A percentile compares a stretch with the other conserved stretches of the same genome.
phyloP scores from a whole-genome alignment of 2,329 filamentous ascomycete species.

The Cordyceps militaris region DNA sequence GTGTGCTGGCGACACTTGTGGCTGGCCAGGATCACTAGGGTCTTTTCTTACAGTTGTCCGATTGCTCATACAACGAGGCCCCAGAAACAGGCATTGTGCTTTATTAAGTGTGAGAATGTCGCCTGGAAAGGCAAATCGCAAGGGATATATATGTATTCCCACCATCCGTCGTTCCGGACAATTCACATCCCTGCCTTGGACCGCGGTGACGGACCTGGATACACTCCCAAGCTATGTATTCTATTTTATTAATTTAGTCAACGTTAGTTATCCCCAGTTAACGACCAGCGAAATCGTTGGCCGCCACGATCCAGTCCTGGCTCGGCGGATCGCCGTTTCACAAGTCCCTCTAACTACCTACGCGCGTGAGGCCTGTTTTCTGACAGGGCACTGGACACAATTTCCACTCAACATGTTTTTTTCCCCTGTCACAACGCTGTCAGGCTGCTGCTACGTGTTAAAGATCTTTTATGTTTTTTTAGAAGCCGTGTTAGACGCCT shows the following conservation, averaged over 20 bases:
- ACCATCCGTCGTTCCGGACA: not conserved
- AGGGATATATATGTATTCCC: not conserved
- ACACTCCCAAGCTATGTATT: no score
- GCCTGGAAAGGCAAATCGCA: not conserved
- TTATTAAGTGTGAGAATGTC: not conserved
- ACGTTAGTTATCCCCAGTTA: no score
- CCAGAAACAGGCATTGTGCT: not conserved
- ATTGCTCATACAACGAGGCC: not conserved
- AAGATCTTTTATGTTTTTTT: no score
- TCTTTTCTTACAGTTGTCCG: not conserved
- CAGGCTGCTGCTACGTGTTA: no score
- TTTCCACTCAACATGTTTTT: no score
- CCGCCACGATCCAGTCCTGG: not conserved
- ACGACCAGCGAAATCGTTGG: no score
- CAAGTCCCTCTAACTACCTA: no score
- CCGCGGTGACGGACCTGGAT: not conserved
- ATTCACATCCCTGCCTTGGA: not conserved
- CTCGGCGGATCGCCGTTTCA: not conserved
- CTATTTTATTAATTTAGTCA: no score
- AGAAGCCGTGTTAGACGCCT: no score
- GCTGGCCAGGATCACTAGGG: not conserved
- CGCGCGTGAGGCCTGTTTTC: no score
- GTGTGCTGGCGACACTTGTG: not conserved
- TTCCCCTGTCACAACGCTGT: no score
- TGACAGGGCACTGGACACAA: no score